Percentiles rank a stretch among this genome's conserved stretches.
Conservation (phyloP, 2,329 filamentous ascomycete species). For the Botryosphaeria dothidea region DNA sequence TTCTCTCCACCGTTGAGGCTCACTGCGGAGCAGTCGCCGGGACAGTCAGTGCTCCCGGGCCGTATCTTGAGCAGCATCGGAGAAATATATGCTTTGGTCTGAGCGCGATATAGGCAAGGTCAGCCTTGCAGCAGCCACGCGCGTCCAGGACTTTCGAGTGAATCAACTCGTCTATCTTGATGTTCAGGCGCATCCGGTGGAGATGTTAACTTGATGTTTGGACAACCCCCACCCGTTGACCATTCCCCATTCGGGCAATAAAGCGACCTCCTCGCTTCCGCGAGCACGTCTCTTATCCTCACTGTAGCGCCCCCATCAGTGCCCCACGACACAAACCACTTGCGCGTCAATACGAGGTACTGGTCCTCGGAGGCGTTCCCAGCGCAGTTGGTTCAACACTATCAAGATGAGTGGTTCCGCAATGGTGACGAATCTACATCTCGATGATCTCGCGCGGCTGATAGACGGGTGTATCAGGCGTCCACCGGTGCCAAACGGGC, state of each 20-base stretch:
- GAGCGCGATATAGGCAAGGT: neutral
- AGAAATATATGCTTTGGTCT: neutral
- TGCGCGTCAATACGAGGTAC: neutral
- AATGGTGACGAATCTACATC: neutral
- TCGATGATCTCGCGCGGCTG: neutral
- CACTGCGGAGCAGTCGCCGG: neutral
- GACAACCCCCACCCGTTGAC: neutral
- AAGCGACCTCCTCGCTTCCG: neutral
- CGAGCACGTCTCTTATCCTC: neutral
- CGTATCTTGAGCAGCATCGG: neutral
- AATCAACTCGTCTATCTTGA: slow-evolving; percentile 1
- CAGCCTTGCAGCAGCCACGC: neutral
- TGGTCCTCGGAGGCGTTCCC: neutral
- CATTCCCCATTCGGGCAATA: neutral
- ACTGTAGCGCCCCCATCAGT: too few species aligned
- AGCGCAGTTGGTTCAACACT: neutral
- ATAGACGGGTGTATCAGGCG: neutral
- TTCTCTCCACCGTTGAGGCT: neutral
- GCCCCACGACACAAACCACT: neutral
- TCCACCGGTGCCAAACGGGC: neutral
- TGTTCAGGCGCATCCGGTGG: neutral
- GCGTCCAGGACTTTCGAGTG: neutral
- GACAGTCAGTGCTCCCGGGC: neutral
- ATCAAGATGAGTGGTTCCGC: neutral
- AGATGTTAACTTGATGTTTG: neutral